These are phyloP conservation scores for Russula foetens DNA, from an alignment of 768 basidiomycete species.

Conservation along the genomic window DNA sequence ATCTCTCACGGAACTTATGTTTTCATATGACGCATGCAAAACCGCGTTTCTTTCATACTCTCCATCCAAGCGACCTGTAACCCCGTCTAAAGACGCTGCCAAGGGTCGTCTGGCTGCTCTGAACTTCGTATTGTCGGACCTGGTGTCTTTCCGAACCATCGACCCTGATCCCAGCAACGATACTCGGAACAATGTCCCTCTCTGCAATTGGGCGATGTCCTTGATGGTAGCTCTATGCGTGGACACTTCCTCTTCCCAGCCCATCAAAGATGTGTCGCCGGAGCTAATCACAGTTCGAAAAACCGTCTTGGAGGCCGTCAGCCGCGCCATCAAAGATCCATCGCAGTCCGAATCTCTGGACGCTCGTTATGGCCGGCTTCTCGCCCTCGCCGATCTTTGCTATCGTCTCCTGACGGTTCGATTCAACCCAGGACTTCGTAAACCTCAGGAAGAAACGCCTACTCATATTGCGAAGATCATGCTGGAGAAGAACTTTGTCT, in stretches of 20 bases:
- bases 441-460: conserved; percentile 62
- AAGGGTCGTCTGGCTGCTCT: conserved; percentile 61
- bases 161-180: conserved; percentile 50
- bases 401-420: conserved; percentile 79
- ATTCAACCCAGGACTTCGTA: conserved; percentile 44
- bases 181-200: conserved; percentile 46
- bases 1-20: conserved; percentile 82
- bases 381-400: conserved; percentile 82
- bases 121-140: conserved; percentile 74
- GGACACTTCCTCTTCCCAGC: conserved; percentile 59
- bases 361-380: conserved; percentile 76
- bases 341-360: conserved; percentile 49
- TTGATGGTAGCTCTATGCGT: conserved; percentile 90
- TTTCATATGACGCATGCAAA: conserved; percentile 92
- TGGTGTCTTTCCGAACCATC: conserved; percentile 71
- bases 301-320: conserved; percentile 83
- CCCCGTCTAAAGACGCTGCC: conserved; percentile 54
- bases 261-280: conserved; percentile 65
- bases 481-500: conserved; percentile 96
- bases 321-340: conserved; percentile 78
- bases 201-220: conserved; percentile 85
- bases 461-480: conserved; percentile 95
- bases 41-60: conserved; percentile 75
- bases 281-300: conserved; percentile 90
- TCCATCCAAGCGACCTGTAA: conserved; percentile 50